Percentiles rank a stretch among this genome's conserved stretches.
phyloP scores from a whole-genome alignment of 2,329 filamentous ascomycete species.

The Ceratocystis variospora region DNA sequence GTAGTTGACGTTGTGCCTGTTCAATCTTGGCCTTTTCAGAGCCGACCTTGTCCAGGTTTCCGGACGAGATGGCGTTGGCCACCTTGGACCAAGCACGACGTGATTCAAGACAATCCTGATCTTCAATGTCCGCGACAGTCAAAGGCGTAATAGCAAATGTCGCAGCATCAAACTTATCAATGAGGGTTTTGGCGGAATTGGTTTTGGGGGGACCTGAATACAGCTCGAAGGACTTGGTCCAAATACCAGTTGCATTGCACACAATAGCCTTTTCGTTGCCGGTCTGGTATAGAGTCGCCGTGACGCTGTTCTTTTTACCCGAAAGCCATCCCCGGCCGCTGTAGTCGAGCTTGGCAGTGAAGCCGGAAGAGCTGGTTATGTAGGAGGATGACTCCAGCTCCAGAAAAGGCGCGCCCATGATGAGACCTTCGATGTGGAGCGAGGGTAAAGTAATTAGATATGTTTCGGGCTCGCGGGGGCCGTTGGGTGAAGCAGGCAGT shows the following conservation, averaged over 20 bases:
- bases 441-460: constrained; percentile 86
- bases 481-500: constrained; percentile 38
- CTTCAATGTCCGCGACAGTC: constrained; percentile 53
- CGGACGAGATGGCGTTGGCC: constrained; percentile 56
- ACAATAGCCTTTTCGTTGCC: constrained; percentile 57
- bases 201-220: constrained; percentile 48
- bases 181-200: constrained; percentile 34
- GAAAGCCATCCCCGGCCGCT: constrained; percentile 87
- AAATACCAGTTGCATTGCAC: constrained; percentile 79
- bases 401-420: constrained; percentile 74
- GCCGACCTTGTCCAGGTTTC: constrained; percentile 71
- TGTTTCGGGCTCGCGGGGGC: constrained; percentile 39
- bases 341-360: constrained; percentile 82
- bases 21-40: constrained; percentile 80
- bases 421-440: constrained; percentile 85
- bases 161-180: constrained; percentile 49
- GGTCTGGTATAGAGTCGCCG: constrained; percentile 57
- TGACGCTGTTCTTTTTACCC: constrained; percentile 89
- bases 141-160: constrained; percentile 50
- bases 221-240: constrained; percentile 72
- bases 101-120: constrained; percentile 78
- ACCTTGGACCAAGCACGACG: constrained; percentile 81
- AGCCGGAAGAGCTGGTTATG: constrained; percentile 77
- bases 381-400: constrained; percentile 76
- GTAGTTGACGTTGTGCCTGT: constrained; percentile 63